A percentile compares a stretch with the other conserved stretches of the same genome.
Conservation (phyloP, 345 rosid genomes). For the Passiflora organensis region DNA sequence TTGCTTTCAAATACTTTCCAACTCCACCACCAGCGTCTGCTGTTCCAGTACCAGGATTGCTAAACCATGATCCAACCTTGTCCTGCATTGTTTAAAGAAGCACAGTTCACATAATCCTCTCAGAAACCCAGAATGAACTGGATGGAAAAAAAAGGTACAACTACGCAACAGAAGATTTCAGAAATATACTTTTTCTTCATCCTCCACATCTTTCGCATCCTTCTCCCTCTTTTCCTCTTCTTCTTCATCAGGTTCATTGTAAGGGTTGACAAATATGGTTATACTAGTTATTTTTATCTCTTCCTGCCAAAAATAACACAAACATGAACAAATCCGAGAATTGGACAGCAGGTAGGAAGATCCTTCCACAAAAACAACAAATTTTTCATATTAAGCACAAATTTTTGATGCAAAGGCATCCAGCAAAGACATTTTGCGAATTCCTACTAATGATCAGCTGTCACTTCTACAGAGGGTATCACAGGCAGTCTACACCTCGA, state of each 20-base stretch:
- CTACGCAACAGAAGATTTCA: not conserved
- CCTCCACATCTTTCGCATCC: slow-evolving; percentile 41
- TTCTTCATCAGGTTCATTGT: slow-evolving; percentile 72
- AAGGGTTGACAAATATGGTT: slow-evolving; percentile 80
- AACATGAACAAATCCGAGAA: not conserved
- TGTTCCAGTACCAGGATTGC: slow-evolving; percentile 74
- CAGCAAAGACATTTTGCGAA: too few species aligned
- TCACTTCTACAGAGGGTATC: too few species aligned
- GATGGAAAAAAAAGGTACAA: not conserved
- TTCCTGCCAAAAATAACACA: slow-evolving; percentile 42
- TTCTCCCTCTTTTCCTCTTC: slow-evolving; percentile 65
- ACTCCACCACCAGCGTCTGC: slow-evolving; percentile 50
- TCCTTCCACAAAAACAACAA: too few species aligned
- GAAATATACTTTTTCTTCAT: slow-evolving; percentile 55
- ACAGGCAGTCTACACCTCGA: too few species aligned
- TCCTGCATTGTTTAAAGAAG: slow-evolving; percentile 42
- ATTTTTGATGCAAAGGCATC: too few species aligned
- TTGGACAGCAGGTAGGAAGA: too few species aligned
- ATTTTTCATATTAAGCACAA: too few species aligned
- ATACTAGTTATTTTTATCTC: slow-evolving; percentile 76
- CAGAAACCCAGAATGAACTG: not conserved
- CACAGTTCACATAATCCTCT: slow-evolving; percentile 3
- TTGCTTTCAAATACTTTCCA: slow-evolving; percentile 72
- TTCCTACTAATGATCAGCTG: too few species aligned
- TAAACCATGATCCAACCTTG: slow-evolving; percentile 84